Evolutionary conservation across 805 yeast species (phyloP).

Genomic region (Komagataella kurtzmanii): DNA sequence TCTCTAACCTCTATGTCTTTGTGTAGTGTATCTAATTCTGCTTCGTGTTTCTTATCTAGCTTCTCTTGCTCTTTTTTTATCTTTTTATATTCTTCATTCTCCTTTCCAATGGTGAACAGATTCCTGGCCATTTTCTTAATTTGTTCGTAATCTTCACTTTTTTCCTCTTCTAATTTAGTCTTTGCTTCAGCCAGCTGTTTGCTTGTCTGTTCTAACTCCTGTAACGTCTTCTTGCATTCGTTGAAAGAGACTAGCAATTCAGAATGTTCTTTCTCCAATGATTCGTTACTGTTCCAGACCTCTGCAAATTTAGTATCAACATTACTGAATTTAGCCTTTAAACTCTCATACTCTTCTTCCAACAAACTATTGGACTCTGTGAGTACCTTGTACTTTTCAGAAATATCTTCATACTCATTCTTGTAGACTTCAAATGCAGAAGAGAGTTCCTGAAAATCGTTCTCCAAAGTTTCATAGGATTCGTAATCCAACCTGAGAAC

Average conservation of each 20-base stretch:
- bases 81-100: background rate
- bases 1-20: background rate
- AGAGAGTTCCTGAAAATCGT: slow-evolving; percentile 12
- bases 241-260: background rate
- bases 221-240: background rate
- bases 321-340: slow-evolving; percentile 6
- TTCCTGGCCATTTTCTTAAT: background rate
- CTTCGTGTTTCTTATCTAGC: background rate
- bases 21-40: background rate
- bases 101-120: background rate
- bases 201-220: background rate
- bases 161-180: background rate
- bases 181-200: background rate
- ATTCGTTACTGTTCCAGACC: background rate
- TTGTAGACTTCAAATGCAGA: slow-evolving; percentile 9
- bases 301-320: background rate
- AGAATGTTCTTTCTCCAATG: background rate
- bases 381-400: background rate
- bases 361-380: background rate
- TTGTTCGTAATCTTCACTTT: background rate
- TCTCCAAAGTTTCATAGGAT: slow-evolving; percentile 32
- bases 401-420: slow-evolving; percentile 2
- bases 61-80: background rate
- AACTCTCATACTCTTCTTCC: slow-evolving; percentile 5
- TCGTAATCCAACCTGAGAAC: slow-evolving; percentile 51